These are phyloP conservation scores for Globisporangium camurandrum DNA, from an alignment of 352 stramenopile genomes.

Conservation along the genomic window DNA sequence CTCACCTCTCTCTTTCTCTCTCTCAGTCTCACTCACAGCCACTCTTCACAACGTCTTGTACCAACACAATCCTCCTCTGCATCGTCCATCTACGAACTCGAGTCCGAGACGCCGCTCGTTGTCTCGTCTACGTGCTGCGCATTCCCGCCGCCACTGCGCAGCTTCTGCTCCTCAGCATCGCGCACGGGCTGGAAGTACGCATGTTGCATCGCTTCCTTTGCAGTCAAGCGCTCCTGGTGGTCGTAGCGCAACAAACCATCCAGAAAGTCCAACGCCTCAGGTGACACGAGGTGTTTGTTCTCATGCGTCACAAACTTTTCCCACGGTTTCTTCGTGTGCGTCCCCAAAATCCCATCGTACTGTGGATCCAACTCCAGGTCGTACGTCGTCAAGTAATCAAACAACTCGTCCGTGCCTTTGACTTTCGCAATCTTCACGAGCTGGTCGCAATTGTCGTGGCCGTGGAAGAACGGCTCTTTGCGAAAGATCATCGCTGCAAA, in stretches of 20 bases:
- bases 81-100: slow-evolving; percentile 38
- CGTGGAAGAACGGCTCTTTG: slow-evolving; percentile 99
- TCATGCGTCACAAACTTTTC: slow-evolving; percentile 97
- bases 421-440: slow-evolving; percentile 98
- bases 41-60: no score
- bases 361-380: slow-evolving; percentile 97
- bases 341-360: slow-evolving; percentile 97
- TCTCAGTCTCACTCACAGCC: not conserved
- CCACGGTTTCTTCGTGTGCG: slow-evolving; percentile 98
- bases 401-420: slow-evolving; percentile 97
- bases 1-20: not conserved
- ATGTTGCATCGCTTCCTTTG: slow-evolving; percentile 97
- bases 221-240: slow-evolving; percentile 96
- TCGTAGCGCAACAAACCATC: slow-evolving; percentile 86
- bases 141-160: slow-evolving; percentile 27
- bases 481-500: slow-evolving; percentile 99
- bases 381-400: slow-evolving; percentile 98
- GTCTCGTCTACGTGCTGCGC: slow-evolving; percentile 57
- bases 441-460: slow-evolving; percentile 99
- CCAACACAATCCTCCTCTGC: not conserved
- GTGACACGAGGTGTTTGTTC: slow-evolving; percentile 88
- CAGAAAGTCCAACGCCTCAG: slow-evolving; percentile 96
- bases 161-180: slow-evolving; percentile 66
- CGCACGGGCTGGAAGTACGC: slow-evolving; percentile 96
- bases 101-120: slow-evolving; percentile 61